Base-by-base conservation (phyloP, 305 asterid species). In the Coffea humblotiana region DNA sequence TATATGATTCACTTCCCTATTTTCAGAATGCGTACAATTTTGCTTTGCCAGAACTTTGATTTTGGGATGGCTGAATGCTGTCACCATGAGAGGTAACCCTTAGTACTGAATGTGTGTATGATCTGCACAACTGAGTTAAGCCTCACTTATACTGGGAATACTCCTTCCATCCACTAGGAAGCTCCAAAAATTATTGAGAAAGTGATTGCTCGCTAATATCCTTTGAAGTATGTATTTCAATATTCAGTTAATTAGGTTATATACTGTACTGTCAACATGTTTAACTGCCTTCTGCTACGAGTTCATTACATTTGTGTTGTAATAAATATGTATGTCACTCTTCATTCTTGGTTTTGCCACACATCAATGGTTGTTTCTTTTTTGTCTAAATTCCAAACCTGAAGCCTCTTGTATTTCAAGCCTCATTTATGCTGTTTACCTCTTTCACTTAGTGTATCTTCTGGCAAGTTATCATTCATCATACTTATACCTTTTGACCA, bases 21-120 rank as follows among this genome's bases (percentile, higher is more conserved):
- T 40, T 40, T 40, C 43, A 40, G 43, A 40, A 40, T 40, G 43
- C 43, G 43, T 40, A 40, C 43, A 40, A 40, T 5, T 5, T 40
- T 40, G 43, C 43, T 40, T 40, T 40, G 43, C 43, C 94, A 96
- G 83, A 92, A 82, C 86, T 95, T 95, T 84, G 97, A 93, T 88
- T 84, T 84, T 21, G 95, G 93, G 65, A 85, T 93, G 97, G 93
- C 99, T 8, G 99, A 95, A 86, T 95, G 99, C 84, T 93, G 98
- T 87, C 93, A 92, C 83, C 93, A 91, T 16, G 99, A 95, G 90
- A 93, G 99, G 99, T 95, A 84, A n/a, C 25, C 37, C 7, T 25
- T 66, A 85, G 74, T 47, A 45, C 47, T 21, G 78, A 4, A 40
- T 35, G 16, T 3, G 6, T 40, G 43, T 40, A 40, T 49, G 54